These are phyloP conservation scores for Pittosporum tobira DNA, from an alignment of 129 eudicot species.

Conservation along the genomic window DNA sequence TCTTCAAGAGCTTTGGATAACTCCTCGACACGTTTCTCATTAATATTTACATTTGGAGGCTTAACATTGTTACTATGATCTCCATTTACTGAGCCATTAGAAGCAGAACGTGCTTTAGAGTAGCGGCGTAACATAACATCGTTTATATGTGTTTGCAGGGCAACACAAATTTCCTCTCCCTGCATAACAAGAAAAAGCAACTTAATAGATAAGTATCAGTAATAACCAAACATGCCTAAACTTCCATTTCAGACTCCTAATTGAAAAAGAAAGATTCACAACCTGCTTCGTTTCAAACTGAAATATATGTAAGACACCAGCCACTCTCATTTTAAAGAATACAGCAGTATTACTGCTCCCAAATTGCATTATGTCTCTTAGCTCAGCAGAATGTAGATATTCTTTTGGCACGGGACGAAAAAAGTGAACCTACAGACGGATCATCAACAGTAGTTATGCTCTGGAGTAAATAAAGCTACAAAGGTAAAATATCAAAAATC, in stretches of 20 bases:
- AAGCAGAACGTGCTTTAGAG: conserved; percentile 75
- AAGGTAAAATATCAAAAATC: not conserved
- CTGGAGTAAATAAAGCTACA: not conserved
- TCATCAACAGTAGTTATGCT: too few species aligned
- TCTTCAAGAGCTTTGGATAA: conserved; percentile 81
- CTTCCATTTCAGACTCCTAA: not conserved
- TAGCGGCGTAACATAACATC: conserved; percentile 97
- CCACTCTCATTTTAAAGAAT: conserved; percentile 98
- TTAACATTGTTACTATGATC: conserved; percentile 39
- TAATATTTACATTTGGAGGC: conserved; percentile 44
- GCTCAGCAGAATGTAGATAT: conserved; percentile 92
- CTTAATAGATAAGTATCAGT: not conserved
- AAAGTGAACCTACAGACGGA: conserved; percentile 71
- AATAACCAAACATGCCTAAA: not conserved
- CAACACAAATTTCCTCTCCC: conserved; percentile 99
- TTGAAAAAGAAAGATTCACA: not conserved
- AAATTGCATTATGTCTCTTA: conserved; percentile 98
- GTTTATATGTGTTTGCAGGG: conserved; percentile 97
- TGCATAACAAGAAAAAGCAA: conserved; percentile 16
- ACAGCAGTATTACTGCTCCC: conserved; percentile 99
- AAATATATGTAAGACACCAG: conserved; percentile 94
- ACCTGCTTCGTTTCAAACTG: conserved; percentile 99
- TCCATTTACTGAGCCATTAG: conserved; percentile 47
- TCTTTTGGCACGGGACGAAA: conserved; percentile 98
- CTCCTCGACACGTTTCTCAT: conserved; percentile 71